Conservation (phyloP, 2,329 filamentous ascomycete species). For the Colletotrichum graminicola region DNA sequence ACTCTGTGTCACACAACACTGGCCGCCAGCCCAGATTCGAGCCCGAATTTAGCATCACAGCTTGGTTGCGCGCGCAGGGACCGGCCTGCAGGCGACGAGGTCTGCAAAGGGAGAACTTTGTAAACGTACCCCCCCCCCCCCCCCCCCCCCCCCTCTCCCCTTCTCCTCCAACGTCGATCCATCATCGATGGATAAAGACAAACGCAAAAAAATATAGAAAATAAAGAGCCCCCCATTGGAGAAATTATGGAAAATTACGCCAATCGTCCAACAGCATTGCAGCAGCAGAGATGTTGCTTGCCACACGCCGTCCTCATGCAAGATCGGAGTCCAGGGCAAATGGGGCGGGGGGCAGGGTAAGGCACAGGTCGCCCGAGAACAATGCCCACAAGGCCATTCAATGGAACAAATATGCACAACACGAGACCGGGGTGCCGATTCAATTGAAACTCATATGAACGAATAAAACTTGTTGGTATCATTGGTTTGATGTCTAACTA, state of each 20-base stretch:
- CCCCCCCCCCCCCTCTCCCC: too few species aligned
- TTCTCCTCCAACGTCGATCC: too few species aligned
- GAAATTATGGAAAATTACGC: too few species aligned
- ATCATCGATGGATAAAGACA: background rate
- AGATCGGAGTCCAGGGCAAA: background rate
- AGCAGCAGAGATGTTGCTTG: background rate
- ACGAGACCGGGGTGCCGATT: background rate
- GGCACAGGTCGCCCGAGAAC: background rate
- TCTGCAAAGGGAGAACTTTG: background rate
- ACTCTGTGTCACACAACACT: background rate
- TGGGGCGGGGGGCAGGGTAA: background rate
- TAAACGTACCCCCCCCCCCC: background rate
- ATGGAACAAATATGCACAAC: conserved; percentile 6
- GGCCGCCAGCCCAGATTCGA: background rate
- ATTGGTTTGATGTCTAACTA: conserved; percentile 26
- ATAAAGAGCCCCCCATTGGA: too few species aligned
- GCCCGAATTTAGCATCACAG: background rate
- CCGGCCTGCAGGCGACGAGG: background rate
- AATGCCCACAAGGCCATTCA: background rate
- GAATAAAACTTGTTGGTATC: conserved; percentile 37
- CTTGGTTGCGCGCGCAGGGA: background rate
- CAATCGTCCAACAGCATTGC: background rate
- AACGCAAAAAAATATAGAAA: background rate
- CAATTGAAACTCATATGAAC: conserved; percentile 5
- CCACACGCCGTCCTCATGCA: background rate